A percentile compares a stretch with the other conserved stretches of the same genome.
These are phyloP conservation scores for Narthecium ossifragum DNA, from an alignment of 106 monocot species.

Conservation along the genomic window DNA sequence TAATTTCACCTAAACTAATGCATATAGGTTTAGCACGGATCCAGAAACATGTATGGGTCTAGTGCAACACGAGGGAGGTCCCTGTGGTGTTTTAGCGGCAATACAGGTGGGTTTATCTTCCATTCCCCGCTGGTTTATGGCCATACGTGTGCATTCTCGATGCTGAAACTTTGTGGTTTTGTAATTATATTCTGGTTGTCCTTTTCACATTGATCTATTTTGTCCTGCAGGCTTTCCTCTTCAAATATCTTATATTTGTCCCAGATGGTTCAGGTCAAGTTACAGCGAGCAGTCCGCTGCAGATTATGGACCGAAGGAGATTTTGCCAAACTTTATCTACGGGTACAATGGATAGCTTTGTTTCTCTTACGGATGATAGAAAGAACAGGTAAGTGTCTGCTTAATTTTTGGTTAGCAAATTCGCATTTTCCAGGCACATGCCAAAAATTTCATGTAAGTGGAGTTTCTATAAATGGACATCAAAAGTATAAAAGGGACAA, in stretches of 20 bases:
- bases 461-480: too few species aligned
- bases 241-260: constrained; percentile 65
- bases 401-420: not conserved
- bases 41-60: constrained; percentile 86
- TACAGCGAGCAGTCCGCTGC: constrained; percentile 9
- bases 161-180: not conserved
- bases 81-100: constrained; percentile 93
- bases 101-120: constrained; percentile 56
- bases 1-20: constrained; percentile 15
- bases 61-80: constrained; percentile 97
- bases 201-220: constrained; percentile 10
- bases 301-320: constrained; percentile 27
- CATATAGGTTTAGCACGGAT: constrained; percentile 92
- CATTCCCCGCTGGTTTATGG: too few species aligned
- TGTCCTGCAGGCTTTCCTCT: constrained; percentile 55
- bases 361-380: constrained; percentile 49
- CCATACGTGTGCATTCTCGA: not conserved
- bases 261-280: constrained; percentile 31
- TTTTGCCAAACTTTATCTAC: constrained; percentile 20
- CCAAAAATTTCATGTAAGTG: too few species aligned
- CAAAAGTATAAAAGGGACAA: too few species aligned
- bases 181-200: not conserved
- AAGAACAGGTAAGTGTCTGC: constrained; percentile 54
- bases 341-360: constrained; percentile 31
- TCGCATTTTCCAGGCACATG: too few species aligned